phyloP scores from a whole-genome alignment of 2,329 filamentous ascomycete species.

The Calonectria multiphialidica region DNA sequence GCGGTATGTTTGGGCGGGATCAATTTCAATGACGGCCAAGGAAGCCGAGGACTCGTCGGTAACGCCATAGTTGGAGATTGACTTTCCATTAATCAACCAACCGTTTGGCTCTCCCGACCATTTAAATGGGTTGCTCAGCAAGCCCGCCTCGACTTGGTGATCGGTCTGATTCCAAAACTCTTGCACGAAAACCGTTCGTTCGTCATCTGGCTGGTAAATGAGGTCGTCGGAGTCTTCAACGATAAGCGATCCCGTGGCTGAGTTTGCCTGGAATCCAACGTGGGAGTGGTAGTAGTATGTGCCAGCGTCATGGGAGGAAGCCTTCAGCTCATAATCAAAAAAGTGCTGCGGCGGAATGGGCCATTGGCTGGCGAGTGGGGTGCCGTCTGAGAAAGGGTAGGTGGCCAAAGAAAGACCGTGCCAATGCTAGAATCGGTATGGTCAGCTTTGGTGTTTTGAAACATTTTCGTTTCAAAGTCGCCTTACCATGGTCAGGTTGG shows the following conservation, averaged over 20 bases:
- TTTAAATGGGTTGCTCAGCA: not conserved
- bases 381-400: slow-evolving; percentile 1
- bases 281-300: slow-evolving; percentile 1
- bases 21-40: not conserved
- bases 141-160: not conserved
- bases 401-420: not conserved
- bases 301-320: not conserved
- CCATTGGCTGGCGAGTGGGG: not conserved
- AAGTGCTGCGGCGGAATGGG: not conserved
- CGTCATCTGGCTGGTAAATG: not conserved
- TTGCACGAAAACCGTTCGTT: not conserved
- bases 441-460: not conserved
- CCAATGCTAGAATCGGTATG: not conserved
- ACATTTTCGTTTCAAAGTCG: not conserved
- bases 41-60: not conserved
- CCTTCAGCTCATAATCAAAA: not conserved
- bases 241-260: not conserved
- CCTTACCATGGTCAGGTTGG: slow-evolving; percentile 3
- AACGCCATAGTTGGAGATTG: not conserved
- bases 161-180: slow-evolving; percentile 4
- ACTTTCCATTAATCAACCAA: not conserved
- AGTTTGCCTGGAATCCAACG: not conserved
- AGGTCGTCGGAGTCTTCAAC: not conserved
- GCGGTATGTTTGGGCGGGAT: not conserved
- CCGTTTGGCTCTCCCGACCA: not conserved